Base-by-base conservation (phyloP, 805 yeast genomes). In the Nakazawaea holstii region DNA sequence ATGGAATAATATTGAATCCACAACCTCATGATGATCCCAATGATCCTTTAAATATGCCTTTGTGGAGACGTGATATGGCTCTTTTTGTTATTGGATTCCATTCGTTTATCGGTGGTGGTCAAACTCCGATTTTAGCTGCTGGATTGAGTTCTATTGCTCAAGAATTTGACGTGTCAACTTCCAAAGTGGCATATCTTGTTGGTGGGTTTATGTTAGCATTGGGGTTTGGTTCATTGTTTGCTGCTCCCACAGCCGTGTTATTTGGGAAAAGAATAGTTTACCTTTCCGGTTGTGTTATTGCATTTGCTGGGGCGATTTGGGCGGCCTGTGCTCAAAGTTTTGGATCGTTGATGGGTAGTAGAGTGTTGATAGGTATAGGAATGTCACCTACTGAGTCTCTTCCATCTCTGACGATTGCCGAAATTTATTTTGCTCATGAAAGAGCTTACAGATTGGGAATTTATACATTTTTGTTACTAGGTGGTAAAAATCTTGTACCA, bases 11-110 rank as follows among this genome's bases (percentile, higher is more conserved):
- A 31, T 61, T 81, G 32, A 62, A 69, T 46, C 87, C 87, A 0
- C 87, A 80, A 58, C 87, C 87, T 5, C 78, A 76, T 35, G 77
- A 79, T 53, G 67, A 74, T 52, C 82, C 83, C 4, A 79, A 81
- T 54, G 87, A 80, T 52, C 87, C 87, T 2, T 65, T 80, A 36
- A 81, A 80, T 55, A 79, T 86, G 87, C 83, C 85, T 1, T 55
- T 70, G 7, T 76, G 82, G 79, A 67, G 77, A 36, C 65, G 83
- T 28, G 85, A 80, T 51, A 49, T 77, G 41, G 77, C 83, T 7
- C 61, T 80, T 36, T 53, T 69, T 9, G 73, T 73, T 14, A 70
- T 80, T 31, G 84, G 84, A 5, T 70, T 76, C 53, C 82, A 76
- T 51, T 75, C 79, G 10, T 76, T 80, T 53, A 62, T 80, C 9